Evolutionary conservation across 1,284 basidiomycete genomes (phyloP), one percentile per base, ranked within the genome.

Genomic region (Stereum hirsutum): DNA sequence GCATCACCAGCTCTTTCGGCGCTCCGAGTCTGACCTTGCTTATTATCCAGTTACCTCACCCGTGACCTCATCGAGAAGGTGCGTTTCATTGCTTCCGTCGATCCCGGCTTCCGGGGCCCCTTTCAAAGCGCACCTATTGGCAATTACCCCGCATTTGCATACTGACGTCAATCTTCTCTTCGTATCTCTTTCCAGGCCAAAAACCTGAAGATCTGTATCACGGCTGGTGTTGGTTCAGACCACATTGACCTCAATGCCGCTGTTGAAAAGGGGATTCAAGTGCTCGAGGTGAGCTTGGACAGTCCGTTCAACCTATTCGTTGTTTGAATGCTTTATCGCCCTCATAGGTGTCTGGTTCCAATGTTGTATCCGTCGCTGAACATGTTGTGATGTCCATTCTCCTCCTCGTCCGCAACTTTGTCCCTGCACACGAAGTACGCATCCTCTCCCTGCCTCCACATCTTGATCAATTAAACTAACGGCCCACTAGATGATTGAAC

Each of bases 221-320:
- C 93, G 8, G 93, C 93, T 42, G 93, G 93, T 66, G 92, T 97
- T 38, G 92, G 92, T 11, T 93, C 89, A 25, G 93, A 95, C 68
- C 89, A 92, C 65, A 81, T 96, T 56, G 91, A 96, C 62, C 75
- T 96, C 44, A 83, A 94, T 57, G 87, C 87, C 20, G 89, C 89
- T 39, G 90, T 91, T 58, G 76, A 89, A 61, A 72, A 75, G 54
- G 75, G 77, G 50, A 81, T 96, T 55, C 83, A 91, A 56, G 93
- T 47, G 5, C 27, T 44, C 14, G 46, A 47, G 40, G 45, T 46
- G 21, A 6, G 44, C 14, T n/a, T 31, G n/a, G 11, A 20, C 11
- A 14, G 27, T 21, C 12, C 35, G 12, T 20, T 5, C 21, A 7
- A 25, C 43, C 10, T 5, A 12, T 25, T 6, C 2, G 14, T 10